Conservation (phyloP, 164 flowering plant species). For the Chimonanthus salicifolius region DNA sequence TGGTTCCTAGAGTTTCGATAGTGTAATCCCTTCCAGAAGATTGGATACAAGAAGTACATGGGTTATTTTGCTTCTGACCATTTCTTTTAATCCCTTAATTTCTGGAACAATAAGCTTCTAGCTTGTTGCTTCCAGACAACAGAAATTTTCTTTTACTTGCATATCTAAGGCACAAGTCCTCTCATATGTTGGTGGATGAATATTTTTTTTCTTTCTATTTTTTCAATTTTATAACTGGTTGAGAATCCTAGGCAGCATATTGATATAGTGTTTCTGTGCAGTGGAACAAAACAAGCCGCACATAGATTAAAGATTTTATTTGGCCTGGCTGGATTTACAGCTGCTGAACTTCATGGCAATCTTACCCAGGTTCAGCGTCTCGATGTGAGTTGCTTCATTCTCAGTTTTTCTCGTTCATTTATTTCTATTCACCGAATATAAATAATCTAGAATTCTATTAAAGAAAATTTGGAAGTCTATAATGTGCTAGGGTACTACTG, state of each 20-base stretch:
- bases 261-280: conserved; percentile 24
- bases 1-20: too few species aligned
- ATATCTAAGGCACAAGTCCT: neutral
- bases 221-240: neutral
- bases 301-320: conserved; percentile 90
- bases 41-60: too few species aligned
- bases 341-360: conserved; percentile 95
- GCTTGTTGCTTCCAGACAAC: too few species aligned
- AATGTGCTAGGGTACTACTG: too few species aligned
- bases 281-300: conserved; percentile 94
- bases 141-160: too few species aligned
- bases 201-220: neutral
- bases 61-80: too few species aligned
- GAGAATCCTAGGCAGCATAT: neutral
- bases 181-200: neutral
- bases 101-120: too few species aligned
- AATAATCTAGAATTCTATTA: too few species aligned
- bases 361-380: conserved; percentile 96
- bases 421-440: neutral
- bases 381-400: conserved; percentile 46
- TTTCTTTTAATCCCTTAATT: too few species aligned
- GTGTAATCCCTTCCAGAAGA: too few species aligned
- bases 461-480: neutral
- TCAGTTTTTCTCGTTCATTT: neutral
- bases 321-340: conserved; percentile 77